Evolutionary conservation across 1,284 basidiomycete genomes (phyloP), one percentile per base, ranked within the genome.

Genomic region (Melanopsichium pennsylvanicum): DNA sequence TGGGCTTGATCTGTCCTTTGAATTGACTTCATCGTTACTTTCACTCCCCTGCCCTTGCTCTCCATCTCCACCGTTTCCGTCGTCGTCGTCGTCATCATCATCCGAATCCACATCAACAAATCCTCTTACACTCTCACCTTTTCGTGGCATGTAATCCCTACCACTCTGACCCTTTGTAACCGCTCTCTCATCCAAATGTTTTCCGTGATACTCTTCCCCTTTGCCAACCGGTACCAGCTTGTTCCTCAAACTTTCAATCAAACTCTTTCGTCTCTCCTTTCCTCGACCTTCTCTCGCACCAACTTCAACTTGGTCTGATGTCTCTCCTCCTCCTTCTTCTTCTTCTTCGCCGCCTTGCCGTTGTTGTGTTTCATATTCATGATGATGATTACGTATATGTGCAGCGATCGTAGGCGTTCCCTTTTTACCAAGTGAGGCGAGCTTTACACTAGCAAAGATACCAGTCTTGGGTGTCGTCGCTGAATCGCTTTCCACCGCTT

Each of bases 91-190:
- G n/a, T 41, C 58, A 1, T 47, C 50, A 11, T 47, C 39, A 22
- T 49, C 50, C n/a, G 48, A 50, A 18, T 69, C 66, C n/a, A 33
- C 25, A 31, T 56, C 57, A 4, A 54, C 57, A 45, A 36, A 51
- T 2, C 38, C 58, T 0, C 12, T 15, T 16, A 42, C 46, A 22
- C 6, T 12, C 23, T 63, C 50, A 2, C 18, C 40, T 8, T 22
- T 16, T 23, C 67, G 34, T 29, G 67, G 67, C 12, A 31, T 33
- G 33, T 64, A 70, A 33, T 70, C 60, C 11, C 67, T 21, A 2
- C 60, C 67, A 15, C 43, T 37, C 9, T 50, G 26, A 2, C 67
- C 67, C 23, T 64, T 70, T 2, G 67, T 70, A 8, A 27, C 67
- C 13, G 42, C 67, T 3, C 60, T 21, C 15, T 70, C 40, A 25